Base-by-base conservation (phyloP, 2,329 filamentous ascomycete genomes). In the Emmonsia crescens region DNA sequence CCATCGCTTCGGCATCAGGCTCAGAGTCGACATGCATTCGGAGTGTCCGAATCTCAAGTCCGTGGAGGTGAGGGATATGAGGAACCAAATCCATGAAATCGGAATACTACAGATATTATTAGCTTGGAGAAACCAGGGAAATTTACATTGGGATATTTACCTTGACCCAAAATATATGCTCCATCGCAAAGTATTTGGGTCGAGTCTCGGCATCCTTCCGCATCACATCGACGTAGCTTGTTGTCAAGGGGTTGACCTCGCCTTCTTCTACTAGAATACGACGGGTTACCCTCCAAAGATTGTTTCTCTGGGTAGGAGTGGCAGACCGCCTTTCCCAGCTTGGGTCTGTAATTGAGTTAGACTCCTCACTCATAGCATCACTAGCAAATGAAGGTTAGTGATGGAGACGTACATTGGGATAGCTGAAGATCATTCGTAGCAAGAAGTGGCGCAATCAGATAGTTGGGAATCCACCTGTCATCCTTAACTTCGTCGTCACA, bases 161-260 rank as follows among this genome's bases (percentile, higher is more conserved):
- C 72, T 75, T 78, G 63, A 81, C 75, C 79, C 79, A 81, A 65
- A 80, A 80, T 56, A 81, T 70, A 70, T 78, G 77, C 61, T 79
- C 74, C 76, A 80, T 77, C 33, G 72, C 72, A 64, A 77, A 76
- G 69, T 79, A 81, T 67, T 79, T 80, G 31, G 75, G 76, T 58
- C 72, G 69, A 29, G 75, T 77, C 66, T 78, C 76, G 57, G 69
- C 71, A 68, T 78, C 76, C 64, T 74, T 70, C 62, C 73, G 70
- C 64, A 73, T 73, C 51, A 77, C 70, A 40, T 77, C 71, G 57
- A 73, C 71, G 31, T 75, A 70, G 21, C 72, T 74, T 12, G 74
- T 73, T 56, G 69, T 70, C 60, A 73, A 64, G 29, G 72, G 69
- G 44, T 73, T 73, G 19, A 71, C 66, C 36, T 76, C 73, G 59